Evolutionary conservation across 805 yeast genomes (phyloP), one percentile per base, ranked within the genome.

Genomic region (Nakazawaea molendinolei): DNA sequence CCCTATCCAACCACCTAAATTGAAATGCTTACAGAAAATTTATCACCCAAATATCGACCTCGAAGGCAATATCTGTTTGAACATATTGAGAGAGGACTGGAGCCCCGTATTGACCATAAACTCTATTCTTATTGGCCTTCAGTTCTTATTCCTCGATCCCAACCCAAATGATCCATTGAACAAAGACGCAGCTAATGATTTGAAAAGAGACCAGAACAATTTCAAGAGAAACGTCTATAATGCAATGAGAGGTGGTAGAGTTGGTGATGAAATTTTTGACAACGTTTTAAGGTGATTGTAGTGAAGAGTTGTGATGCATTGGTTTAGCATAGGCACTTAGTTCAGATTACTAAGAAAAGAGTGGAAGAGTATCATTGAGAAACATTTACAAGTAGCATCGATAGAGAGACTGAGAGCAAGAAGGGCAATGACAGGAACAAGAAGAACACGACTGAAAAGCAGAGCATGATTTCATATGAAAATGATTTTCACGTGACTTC

Each of bases 1-100:
- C 58, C 98, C 98, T 2, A 92, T 89, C 39, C 92, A 84, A 34
- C 87, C 97, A 7, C 98, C 98, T 8, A 83, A 78, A 51, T 86
- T 87, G 37, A 69, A 71, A 46, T 82, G 94, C 48, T 36, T 65
- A 21, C 71, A 77, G 36, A 77, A 69, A 51, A 84, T 90, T 5
- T 90, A 83, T 59, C 98, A 90, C 54, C 98, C 98, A 9, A 90
- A 90, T 52, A 90, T 90, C 45, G 96, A 90, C 54, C 53, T 75
- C 15, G 81, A 84, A 29, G 97, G 97, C 0, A 90, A 87, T 52
- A 84, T 90, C 5, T 90, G 98, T 53, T 67, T 90, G 42, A 90
- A 90, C 53, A 89, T 90, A 23, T 65, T 90, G 41, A 66, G 97
- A 47, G 95, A 89, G 55, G 97, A 90, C 55, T 90, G 98, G 98